A percentile compares a stretch with the other conserved stretches of the same genome.
These are phyloP conservation scores for Barbatosphaeria neglecta DNA, from an alignment of 495 filamentous ascomycete genomes.

Conservation along the genomic window DNA sequence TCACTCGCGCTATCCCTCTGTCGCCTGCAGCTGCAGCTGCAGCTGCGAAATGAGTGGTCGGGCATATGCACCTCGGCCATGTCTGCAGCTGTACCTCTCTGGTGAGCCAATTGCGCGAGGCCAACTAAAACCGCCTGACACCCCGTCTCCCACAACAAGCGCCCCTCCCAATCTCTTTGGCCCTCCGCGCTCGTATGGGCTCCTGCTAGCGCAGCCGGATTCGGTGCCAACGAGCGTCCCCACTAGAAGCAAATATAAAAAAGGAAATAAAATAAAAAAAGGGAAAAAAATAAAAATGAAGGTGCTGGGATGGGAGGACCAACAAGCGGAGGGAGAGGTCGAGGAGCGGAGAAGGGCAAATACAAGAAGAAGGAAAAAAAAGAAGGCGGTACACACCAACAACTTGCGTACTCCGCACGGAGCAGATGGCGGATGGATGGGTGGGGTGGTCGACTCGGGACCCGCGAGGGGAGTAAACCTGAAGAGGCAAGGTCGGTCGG, in stretches of 20 bases:
- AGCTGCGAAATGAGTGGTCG: constrained; percentile 14
- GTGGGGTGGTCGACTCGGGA: no score
- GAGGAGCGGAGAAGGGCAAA: no score
- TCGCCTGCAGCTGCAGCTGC: constrained; percentile 11
- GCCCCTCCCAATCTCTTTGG: neutral
- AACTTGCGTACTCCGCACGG: neutral
- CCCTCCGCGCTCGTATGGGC: neutral
- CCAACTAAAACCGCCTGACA: constrained; percentile 4
- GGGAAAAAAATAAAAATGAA: no score
- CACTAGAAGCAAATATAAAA: neutral
- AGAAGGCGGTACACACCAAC: neutral
- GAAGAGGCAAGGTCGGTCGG: no score
- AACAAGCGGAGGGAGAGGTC: no score
- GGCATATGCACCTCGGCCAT: constrained; percentile 13
- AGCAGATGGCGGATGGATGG: no score
- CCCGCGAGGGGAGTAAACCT: no score
- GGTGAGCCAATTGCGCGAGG: constrained; percentile 5
- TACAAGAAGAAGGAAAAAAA: neutral
- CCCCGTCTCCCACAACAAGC: constrained; percentile 2
- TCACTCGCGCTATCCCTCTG: constrained; percentile 2
- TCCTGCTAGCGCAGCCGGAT: neutral
- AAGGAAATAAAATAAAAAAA: no score
- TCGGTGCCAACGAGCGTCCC: neutral
- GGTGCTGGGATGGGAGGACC: no score
- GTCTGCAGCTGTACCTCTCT: constrained; percentile 25